A percentile compares a stretch with the other conserved stretches of the same genome.
Conservation (phyloP, 2,329 filamentous ascomycete species). For the Colletotrichum falcatum region DNA sequence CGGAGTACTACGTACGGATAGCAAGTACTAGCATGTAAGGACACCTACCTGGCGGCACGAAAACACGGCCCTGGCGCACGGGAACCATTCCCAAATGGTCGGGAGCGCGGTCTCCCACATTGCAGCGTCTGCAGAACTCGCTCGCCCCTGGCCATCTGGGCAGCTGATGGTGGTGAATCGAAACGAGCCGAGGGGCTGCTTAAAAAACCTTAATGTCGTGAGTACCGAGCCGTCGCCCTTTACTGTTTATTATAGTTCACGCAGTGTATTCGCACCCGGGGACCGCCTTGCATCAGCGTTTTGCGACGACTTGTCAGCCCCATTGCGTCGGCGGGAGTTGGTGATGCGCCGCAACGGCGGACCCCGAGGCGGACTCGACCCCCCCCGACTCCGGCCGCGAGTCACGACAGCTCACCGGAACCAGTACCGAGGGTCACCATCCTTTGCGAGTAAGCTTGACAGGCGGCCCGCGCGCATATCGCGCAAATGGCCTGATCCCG, state of each 20-base stretch:
- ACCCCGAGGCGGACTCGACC: neutral
- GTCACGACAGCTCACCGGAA: constrained; percentile 5
- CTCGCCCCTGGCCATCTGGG: no score
- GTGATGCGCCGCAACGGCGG: constrained; percentile 5
- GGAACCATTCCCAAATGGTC: constrained; percentile 25
- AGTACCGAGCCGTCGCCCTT: no score
- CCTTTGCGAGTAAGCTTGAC: neutral
- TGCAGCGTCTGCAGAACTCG: constrained; percentile 10
- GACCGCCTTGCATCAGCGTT: no score
- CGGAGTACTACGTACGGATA: no score
- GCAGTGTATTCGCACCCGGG: no score
- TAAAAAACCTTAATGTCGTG: no score
- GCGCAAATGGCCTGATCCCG: neutral
- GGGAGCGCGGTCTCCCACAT: constrained; percentile 15
- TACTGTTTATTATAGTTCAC: no score
- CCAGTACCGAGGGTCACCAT: constrained; percentile 2
- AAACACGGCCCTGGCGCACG: constrained; percentile 1
- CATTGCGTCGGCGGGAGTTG: neutral
- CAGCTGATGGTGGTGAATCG: neutral
- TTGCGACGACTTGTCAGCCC: no score
- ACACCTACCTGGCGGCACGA: neutral
- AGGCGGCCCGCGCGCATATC: neutral
- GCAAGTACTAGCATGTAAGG: no score
- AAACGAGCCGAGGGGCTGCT: no score
- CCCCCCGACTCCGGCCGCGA: neutral